Percentiles rank a stretch among this genome's conserved stretches.
phyloP scores from a whole-genome alignment of 371 early-diverging fungal genomes.

The Syncephalis plumigaleata region DNA sequence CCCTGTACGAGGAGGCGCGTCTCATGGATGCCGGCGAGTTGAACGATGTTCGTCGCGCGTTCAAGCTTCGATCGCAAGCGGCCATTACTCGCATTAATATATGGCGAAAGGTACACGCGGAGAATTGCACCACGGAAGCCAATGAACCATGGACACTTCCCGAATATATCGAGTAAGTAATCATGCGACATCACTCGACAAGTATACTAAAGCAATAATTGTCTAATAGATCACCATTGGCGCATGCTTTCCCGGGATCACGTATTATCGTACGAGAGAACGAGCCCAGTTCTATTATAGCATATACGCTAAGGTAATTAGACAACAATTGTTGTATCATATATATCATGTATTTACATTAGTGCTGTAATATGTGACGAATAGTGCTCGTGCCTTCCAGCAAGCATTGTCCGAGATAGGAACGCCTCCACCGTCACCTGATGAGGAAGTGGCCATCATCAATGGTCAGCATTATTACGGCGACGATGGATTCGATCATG shows the following conservation, averaged over 20 bases:
- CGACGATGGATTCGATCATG: too few species aligned
- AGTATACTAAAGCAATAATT: not conserved
- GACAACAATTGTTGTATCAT: too few species aligned
- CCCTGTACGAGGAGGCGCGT: not conserved
- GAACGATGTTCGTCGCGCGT: conserved; percentile 17
- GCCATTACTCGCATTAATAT: conserved; percentile 37
- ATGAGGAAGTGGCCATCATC: too few species aligned
- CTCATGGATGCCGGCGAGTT: too few species aligned
- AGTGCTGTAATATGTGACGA: too few species aligned
- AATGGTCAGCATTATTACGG: too few species aligned
- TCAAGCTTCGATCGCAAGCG: conserved; percentile 33
- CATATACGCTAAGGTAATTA: conserved; percentile 47
- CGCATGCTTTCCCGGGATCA: conserved; percentile 73
- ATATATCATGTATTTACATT: too few species aligned
- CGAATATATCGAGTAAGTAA: conserved; percentile 21
- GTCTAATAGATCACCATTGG: conserved; percentile 33
- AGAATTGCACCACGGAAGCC: conserved; percentile 12
- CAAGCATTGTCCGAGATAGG: too few species aligned
- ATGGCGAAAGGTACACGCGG: conserved; percentile 40
- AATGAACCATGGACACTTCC: conserved; percentile 52
- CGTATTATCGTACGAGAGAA: conserved; percentile 78
- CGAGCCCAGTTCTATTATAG: conserved; percentile 86
- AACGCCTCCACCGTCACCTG: too few species aligned
- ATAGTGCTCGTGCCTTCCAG: too few species aligned
- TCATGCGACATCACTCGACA: not conserved